Evolutionary conservation across 1,139 yeast genomes (phyloP).

Genomic region (Groenewaldozyma auringiensis): DNA sequence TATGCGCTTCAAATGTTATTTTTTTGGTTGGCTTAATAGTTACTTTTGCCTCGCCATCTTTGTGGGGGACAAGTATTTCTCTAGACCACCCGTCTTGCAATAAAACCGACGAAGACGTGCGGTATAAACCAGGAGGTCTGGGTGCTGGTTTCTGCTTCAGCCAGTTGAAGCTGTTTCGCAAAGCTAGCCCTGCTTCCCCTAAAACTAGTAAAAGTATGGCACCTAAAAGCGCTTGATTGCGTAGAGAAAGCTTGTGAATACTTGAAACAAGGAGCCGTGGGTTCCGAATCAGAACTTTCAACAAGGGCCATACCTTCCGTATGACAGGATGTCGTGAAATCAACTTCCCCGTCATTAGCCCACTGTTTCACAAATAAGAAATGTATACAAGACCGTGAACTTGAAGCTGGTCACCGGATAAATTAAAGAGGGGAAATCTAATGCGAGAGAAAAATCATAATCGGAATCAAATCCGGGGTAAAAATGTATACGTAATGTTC

Average conservation of each 20-base stretch:
- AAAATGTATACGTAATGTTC: no score
- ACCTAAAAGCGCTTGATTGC: constrained; percentile 8
- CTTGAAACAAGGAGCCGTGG: background rate
- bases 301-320: background rate
- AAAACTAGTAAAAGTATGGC: constrained; percentile 6
- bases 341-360: no score
- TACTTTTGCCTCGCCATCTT: constrained; percentile 1
- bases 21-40: constrained; percentile 51
- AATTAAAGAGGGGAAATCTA: no score
- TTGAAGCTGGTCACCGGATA: no score
- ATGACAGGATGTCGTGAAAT: no score
- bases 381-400: no score
- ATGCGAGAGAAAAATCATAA: no score
- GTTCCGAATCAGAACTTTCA: background rate
- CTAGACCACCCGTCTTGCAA: constrained; percentile 25
- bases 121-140: constrained; percentile 14
- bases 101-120: constrained; percentile 24
- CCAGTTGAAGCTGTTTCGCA: background rate
- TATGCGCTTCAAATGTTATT: constrained; percentile 63
- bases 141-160: background rate
- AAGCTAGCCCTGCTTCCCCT: constrained; percentile 7
- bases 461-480: no score
- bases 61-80: constrained; percentile 37
- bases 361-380: no score
- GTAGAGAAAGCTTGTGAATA: background rate